Evolutionary conservation across 495 filamentous ascomycete genomes (phyloP), one percentile per base, ranked within the genome.

Genomic region (Aspergillus campestris): DNA sequence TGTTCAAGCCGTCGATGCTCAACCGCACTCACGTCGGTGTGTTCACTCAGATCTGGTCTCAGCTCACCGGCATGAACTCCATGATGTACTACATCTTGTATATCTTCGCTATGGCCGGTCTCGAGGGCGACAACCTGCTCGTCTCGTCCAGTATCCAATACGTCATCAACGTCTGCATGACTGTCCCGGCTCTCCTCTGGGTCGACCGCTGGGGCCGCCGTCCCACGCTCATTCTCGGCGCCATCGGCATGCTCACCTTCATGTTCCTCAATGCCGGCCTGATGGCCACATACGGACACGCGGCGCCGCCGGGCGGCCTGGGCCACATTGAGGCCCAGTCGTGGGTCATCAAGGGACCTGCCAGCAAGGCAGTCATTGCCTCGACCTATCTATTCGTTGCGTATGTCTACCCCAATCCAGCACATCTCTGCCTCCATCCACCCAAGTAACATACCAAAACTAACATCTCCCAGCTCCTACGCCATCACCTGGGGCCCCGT

Each of bases 21-120:
- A 86, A 86, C 64, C 78, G 83, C 9, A 86, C 83, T 28, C 70
- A 78, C 42, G 79, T 88, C 51, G 85, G 86, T 40, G 53, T 90
- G 36, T 87, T 87, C 53, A 85, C 80, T 0, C 87, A 90, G 59
- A 84, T 92, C 57, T 91, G 87, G 87, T 81, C 80, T 27, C 87
- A 92, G 55, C 68, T 91, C 13, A 86, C 84, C 0, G 87, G 87
- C 10, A 88, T 88, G 82, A 90, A 89, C 57, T 84, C 88, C 9
- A 89, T 89, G 84, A 87, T 88, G 78, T 77, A 79, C 53, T 66
- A 79, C 47, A 73, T 77, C 36, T 72, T 65, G 14, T 86, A 87
- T 39, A 72, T 86, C 50, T 86, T 86, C 51, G 77, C 78, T 15
- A 86, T 86, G 83, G 81, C 83, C 10, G 82, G 83, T 11, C 64